Evolutionary conservation across 225 moss, liverwort and hornwort species (phyloP).

Genomic region (Polytrichum formosum): DNA sequence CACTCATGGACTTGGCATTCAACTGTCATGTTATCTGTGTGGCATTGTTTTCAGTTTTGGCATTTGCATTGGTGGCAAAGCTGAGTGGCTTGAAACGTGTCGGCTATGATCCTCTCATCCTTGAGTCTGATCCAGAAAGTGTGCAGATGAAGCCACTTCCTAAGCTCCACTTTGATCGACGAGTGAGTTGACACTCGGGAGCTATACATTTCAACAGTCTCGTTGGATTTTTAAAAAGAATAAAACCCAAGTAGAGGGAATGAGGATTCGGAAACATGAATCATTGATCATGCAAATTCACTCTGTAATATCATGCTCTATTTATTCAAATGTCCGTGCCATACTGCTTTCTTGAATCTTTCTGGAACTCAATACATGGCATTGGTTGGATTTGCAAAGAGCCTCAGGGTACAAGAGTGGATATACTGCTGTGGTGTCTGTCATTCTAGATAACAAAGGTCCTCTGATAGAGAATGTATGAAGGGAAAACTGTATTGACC

Average conservation of each 20-base stretch:
- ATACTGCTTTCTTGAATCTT: too few species aligned
- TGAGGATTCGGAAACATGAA: neutral
- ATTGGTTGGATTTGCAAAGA: too few species aligned
- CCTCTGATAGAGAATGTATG: too few species aligned
- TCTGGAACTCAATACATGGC: too few species aligned
- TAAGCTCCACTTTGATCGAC: constrained; percentile 52
- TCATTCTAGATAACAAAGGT: too few species aligned
- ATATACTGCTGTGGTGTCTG: too few species aligned
- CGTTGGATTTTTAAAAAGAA: constrained; percentile 37
- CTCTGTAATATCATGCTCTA: too few species aligned
- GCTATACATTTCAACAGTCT: constrained; percentile 9
- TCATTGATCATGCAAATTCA: neutral
- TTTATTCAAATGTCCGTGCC: too few species aligned
- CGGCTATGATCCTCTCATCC: constrained; percentile 63
- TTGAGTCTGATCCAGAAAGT: constrained; percentile 51
- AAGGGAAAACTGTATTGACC: too few species aligned
- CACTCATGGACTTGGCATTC: constrained; percentile 79
- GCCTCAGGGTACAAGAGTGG: too few species aligned
- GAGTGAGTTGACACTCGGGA: constrained; percentile 20
- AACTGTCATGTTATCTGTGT: constrained; percentile 77
- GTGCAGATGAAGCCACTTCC: constrained; percentile 81
- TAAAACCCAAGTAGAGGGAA: constrained; percentile 6
- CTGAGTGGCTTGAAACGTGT: constrained; percentile 64
- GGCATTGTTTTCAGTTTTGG: constrained; percentile 55
- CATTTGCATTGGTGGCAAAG: constrained; percentile 70